phyloP scores from a whole-genome alignment of 495 filamentous ascomycete genomes.

The Sphaerosporella brunnea region DNA sequence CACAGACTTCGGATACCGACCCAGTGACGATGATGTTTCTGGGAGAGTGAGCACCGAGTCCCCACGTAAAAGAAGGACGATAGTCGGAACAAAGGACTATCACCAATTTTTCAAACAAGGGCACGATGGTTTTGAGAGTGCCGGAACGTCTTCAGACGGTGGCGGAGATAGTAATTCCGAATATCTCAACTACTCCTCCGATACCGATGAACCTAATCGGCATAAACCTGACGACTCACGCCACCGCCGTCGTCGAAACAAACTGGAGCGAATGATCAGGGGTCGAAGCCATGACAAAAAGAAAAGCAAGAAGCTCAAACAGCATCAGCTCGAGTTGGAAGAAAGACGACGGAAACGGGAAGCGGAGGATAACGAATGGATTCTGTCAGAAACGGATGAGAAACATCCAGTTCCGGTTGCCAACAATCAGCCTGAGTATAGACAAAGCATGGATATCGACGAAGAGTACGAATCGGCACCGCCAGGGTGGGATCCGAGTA shows the following conservation, averaged over 20 bases:
- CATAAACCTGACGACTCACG: slow-evolving; percentile 11
- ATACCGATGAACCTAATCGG: not conserved
- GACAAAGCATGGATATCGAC: slow-evolving; percentile 7
- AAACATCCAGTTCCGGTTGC: not conserved
- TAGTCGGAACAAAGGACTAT: not conserved
- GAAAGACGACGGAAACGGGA: slow-evolving; percentile 20
- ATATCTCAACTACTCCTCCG: not conserved
- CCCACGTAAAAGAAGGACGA: not conserved
- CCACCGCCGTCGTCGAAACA: slow-evolving; percentile 20
- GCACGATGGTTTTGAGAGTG: not conserved
- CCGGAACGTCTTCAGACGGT: not conserved
- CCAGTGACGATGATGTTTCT: not conserved
- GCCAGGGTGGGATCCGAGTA: slow-evolving; percentile 3
- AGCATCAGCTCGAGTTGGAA: slow-evolving; percentile 14
- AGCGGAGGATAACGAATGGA: slow-evolving; percentile 21
- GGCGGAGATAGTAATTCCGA: slow-evolving; percentile 1
- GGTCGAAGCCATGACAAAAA: slow-evolving; percentile 12
- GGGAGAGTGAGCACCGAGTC: not conserved
- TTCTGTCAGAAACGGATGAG: slow-evolving; percentile 4
- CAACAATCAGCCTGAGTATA: slow-evolving; percentile 3
- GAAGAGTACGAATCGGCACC: slow-evolving; percentile 16
- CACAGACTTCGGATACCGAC: not conserved
- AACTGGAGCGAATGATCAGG: slow-evolving; percentile 19
- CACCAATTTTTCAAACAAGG: not conserved
- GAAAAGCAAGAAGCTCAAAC: slow-evolving; percentile 15